phyloP scores from a whole-genome alignment of 2,329 filamentous ascomycete species.

The Fusarium odoratissimum region DNA sequence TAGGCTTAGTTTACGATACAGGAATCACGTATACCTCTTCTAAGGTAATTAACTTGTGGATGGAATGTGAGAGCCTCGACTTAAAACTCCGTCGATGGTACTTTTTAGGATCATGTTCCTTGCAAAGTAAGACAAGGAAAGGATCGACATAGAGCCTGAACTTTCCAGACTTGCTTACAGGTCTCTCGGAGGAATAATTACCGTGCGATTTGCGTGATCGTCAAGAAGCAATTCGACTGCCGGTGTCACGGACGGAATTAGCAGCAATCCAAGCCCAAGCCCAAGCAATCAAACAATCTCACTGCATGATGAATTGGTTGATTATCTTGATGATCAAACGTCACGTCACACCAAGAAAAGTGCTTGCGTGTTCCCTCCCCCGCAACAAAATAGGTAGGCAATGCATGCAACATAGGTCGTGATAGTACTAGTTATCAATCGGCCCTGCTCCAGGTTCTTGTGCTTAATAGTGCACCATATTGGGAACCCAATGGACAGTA shows the following conservation, averaged over 20 bases:
- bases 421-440: conserved; percentile 20
- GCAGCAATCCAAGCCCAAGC: neutral
- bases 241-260: conserved; percentile 10
- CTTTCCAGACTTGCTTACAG: conserved; percentile 6
- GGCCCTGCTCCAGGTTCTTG: conserved; percentile 29
- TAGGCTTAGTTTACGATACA: conserved; percentile 5
- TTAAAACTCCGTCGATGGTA: neutral
- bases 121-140: neutral
- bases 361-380: conserved; percentile 12
- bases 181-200: conserved; percentile 22
- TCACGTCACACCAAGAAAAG: conserved; percentile 1
- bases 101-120: conserved; percentile 2
- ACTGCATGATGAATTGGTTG: neutral
- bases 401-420: conserved; percentile 5
- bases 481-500: conserved; percentile 25
- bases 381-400: neutral
- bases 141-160: conserved; percentile 21
- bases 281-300: neutral
- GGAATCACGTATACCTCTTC: conserved; percentile 1
- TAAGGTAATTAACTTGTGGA: neutral
- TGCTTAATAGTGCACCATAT: conserved; percentile 17
- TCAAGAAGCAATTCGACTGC: conserved; percentile 16
- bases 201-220: conserved; percentile 28
- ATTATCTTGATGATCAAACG: conserved; percentile 38
- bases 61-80: neutral